Conservation (phyloP, 2,329 filamentous ascomycete genomes). For the Pseudogymnoascus sp. region DNA sequence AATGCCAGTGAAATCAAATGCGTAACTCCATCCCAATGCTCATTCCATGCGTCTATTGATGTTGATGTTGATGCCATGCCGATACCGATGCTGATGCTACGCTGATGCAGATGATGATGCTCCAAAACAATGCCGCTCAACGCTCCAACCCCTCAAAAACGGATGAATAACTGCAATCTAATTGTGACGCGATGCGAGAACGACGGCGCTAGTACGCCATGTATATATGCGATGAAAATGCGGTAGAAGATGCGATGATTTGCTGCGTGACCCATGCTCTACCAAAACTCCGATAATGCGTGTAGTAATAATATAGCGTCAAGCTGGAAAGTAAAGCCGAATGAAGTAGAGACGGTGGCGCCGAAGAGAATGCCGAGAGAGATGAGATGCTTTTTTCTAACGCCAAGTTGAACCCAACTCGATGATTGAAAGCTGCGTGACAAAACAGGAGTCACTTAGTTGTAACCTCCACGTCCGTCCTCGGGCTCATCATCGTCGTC, state of each 20-base stretch:
- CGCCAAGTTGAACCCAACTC: not conserved
- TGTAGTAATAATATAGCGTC: not conserved
- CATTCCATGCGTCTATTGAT: not conserved
- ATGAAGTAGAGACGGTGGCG: not conserved
- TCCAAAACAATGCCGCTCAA: not conserved
- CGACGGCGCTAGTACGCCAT: not conserved
- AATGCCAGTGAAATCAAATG: not conserved
- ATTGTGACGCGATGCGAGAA: not conserved
- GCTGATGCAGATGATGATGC: not conserved
- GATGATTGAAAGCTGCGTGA: not conserved
- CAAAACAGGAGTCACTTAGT: constrained; percentile 16
- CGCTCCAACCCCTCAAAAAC: not conserved
- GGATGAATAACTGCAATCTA: not conserved
- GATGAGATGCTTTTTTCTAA: not conserved
- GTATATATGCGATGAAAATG: not conserved
- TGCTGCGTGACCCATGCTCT: not conserved
- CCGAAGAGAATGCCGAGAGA: not conserved
- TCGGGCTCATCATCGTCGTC: constrained; percentile 27
- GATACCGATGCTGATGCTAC: not conserved
- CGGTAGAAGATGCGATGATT: not conserved
- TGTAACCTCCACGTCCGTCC: constrained; percentile 27
- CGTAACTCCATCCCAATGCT: not conserved
- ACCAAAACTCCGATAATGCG: not conserved
- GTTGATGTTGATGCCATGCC: not conserved
- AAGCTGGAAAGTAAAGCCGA: not conserved